These are phyloP conservation scores for Heimioporus sp. DNA, from an alignment of 768 basidiomycete species.

Conservation along the genomic window DNA sequence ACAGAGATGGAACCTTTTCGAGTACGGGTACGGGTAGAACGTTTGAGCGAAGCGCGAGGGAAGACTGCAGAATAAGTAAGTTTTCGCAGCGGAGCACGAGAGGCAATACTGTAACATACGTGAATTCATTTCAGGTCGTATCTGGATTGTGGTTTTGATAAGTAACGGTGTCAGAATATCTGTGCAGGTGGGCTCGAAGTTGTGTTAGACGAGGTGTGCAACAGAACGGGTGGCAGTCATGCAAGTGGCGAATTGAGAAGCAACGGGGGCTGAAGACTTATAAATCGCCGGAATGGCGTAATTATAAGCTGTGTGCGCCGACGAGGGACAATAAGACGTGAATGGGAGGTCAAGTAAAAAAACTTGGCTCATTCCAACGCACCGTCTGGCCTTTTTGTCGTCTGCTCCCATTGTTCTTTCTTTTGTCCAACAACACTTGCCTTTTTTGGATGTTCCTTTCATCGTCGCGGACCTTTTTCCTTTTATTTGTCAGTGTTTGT, in stretches of 20 bases:
- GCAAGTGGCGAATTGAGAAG: not conserved
- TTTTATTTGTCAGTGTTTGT: constrained; percentile 14
- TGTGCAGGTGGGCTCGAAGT: not conserved
- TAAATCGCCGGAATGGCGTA: constrained; percentile 13
- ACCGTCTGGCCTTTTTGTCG: constrained; percentile 22
- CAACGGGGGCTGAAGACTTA: constrained; percentile 5
- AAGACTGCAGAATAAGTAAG: constrained; percentile 18
- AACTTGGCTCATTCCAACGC: not conserved
- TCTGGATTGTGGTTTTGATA: not conserved
- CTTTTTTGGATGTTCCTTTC: constrained; percentile 13
- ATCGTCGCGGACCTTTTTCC: constrained; percentile 16
- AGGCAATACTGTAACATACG: constrained; percentile 11
- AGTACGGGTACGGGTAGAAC: constrained; percentile 21
- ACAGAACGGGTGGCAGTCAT: no score
- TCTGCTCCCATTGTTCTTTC: constrained; percentile 23
- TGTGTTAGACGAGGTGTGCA: no score
- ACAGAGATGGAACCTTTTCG: constrained; percentile 18
- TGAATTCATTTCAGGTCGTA: constrained; percentile 20
- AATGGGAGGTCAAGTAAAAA: not conserved
- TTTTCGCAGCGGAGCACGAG: not conserved
- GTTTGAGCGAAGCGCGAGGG: constrained; percentile 24
- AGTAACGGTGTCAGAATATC: not conserved
- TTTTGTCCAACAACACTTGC: constrained; percentile 23
- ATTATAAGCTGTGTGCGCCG: constrained; percentile 10
- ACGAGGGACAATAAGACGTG: constrained; percentile 15